phyloP scores from a whole-genome alignment of 495 filamentous ascomycete species.

The Penicillium bovifimosum region DNA sequence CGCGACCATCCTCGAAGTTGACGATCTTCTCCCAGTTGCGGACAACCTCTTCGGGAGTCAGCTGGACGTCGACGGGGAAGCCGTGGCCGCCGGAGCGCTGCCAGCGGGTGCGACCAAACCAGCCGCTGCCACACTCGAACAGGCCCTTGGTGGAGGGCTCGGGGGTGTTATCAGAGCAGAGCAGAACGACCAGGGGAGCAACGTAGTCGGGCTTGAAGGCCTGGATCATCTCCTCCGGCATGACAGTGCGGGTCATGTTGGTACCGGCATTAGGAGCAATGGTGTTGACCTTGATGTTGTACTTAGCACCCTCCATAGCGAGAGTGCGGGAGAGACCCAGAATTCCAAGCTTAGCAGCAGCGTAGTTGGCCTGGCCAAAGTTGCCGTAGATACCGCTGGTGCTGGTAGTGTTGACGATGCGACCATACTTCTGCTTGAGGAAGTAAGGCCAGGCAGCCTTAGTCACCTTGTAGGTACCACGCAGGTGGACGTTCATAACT shows the following conservation, averaged over 20 bases:
- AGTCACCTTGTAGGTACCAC: conserved; percentile 94
- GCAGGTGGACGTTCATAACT: conserved; percentile 86
- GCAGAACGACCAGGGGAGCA: conserved; percentile 81
- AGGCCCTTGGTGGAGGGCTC: conserved; percentile 79
- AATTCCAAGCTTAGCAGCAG: conserved; percentile 92
- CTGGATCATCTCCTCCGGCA: conserved; percentile 97
- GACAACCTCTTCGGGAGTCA: conserved; percentile 82
- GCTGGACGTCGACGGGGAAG: conserved; percentile 82
- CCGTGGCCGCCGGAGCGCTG: conserved; percentile 86
- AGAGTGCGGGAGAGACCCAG: conserved; percentile 91
- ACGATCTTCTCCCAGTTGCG: conserved; percentile 73
- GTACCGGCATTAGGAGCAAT: conserved; percentile 98
- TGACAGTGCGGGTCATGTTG: conserved; percentile 88
- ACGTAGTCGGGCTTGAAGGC: conserved; percentile 99
- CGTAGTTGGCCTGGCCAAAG: conserved; percentile 98
- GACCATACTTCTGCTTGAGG: conserved; percentile 98
- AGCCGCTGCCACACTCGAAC: conserved; percentile 96
- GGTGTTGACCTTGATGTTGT: conserved; percentile 98
- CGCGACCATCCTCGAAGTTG: conserved; percentile 84
- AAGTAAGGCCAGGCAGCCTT: conserved; percentile 98
- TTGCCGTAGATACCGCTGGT: conserved; percentile 98
- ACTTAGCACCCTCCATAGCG: conserved; percentile 89
- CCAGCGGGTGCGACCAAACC: conserved; percentile 90
- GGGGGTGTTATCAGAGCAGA: conserved; percentile 84
- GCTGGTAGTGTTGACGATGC: conserved; percentile 92